phyloP scores from a whole-genome alignment of 2,329 filamentous ascomycete genomes.

The Helminthosporium solani region DNA sequence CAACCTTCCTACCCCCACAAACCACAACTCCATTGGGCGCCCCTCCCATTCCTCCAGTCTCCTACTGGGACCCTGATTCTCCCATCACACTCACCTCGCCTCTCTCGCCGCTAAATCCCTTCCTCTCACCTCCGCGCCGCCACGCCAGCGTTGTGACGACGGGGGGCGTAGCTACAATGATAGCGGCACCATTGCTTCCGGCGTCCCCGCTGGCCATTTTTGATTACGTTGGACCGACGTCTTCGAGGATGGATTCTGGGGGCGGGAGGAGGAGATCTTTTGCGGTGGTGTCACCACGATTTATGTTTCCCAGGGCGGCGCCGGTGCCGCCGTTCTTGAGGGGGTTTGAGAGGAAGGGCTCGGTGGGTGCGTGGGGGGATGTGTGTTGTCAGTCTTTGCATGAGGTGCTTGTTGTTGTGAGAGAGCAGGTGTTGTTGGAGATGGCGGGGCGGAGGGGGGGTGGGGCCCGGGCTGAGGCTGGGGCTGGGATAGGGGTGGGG shows the following conservation, averaged over 20 bases:
- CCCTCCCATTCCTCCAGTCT: slow-evolving; percentile 15
- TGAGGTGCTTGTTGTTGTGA: not conserved
- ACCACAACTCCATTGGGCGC: not conserved
- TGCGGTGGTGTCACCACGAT: slow-evolving; percentile 7
- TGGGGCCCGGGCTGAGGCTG: too few species aligned
- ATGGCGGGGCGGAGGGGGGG: not conserved
- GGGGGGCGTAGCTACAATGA: not conserved
- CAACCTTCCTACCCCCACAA: slow-evolving; percentile 12
- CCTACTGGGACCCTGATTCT: slow-evolving; percentile 20
- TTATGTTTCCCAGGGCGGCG: slow-evolving; percentile 15
- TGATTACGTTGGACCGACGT: slow-evolving; percentile 8
- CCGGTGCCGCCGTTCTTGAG: slow-evolving; percentile 1
- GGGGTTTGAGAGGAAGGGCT: not conserved
- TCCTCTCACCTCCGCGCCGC: slow-evolving; percentile 13
- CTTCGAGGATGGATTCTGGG: not conserved
- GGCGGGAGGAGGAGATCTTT: too few species aligned
- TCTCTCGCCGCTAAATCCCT: slow-evolving; percentile 15
- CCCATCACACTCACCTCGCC: slow-evolving; percentile 14
- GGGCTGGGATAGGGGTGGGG: too few species aligned
- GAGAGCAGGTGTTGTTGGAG: slow-evolving; percentile 1
- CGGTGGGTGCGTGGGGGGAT: not conserved
- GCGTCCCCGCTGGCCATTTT: slow-evolving; percentile 22
- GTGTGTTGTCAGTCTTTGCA: not conserved
- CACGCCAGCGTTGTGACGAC: not conserved
- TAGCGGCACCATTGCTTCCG: slow-evolving; percentile 16